Conservation (phyloP, 139 green algal species). For the Yamagishiella unicocca region DNA sequence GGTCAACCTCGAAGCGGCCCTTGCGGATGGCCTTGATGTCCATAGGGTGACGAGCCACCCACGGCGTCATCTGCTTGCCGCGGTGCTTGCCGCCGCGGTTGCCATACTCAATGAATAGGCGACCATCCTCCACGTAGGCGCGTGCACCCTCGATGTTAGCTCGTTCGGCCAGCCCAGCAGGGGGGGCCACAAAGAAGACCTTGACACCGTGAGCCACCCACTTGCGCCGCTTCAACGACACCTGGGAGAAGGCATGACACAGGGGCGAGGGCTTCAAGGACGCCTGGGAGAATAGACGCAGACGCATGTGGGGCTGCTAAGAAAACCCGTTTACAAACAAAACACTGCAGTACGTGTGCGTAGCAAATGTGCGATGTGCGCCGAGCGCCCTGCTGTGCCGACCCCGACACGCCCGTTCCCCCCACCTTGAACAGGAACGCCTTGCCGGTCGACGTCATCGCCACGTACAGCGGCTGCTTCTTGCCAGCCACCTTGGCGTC, state of each 20-base stretch:
- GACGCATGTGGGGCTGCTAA: too few species aligned
- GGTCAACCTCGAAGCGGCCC: not conserved
- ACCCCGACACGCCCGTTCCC: too few species aligned
- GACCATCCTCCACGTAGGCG: constrained; percentile 16
- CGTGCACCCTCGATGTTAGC: constrained; percentile 37
- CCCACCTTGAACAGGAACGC: constrained; percentile 36
- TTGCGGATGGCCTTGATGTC: constrained; percentile 28
- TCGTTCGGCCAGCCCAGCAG: not conserved
- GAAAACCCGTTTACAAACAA: too few species aligned
- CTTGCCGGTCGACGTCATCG: constrained; percentile 15
- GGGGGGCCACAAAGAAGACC: not conserved
- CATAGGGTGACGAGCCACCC: not conserved
- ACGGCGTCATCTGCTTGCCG: not conserved
- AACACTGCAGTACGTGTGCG: too few species aligned
- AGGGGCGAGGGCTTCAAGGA: not conserved
- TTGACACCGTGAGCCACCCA: constrained; percentile 39
- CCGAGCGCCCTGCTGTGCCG: too few species aligned
- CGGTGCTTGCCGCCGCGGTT: not conserved
- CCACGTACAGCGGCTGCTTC: constrained; percentile 18
- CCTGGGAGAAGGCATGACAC: not conserved
- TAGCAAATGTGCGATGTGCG: too few species aligned
- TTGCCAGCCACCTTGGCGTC: constrained; percentile 10
- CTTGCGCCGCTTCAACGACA: constrained; percentile 10
- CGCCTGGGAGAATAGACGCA: too few species aligned
- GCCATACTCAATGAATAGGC: constrained; percentile 37